Conservation (phyloP, 2,329 filamentous ascomycete species). For the Cadophora luteo-olivacea region DNA sequence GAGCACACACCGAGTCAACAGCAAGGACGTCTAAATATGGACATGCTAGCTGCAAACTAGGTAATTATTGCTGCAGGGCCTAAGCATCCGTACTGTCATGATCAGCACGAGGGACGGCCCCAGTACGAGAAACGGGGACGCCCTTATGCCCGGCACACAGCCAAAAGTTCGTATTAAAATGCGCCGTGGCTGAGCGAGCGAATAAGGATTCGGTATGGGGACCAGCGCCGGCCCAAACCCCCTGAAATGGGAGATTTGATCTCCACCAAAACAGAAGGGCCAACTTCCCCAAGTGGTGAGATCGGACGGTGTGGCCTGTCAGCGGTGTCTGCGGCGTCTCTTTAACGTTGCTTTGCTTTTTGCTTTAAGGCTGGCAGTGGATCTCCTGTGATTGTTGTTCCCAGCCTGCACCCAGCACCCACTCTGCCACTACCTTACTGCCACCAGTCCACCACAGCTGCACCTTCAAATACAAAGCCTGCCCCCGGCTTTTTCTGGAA, state of each 20-base stretch:
- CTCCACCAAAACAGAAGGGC: slow-evolving; percentile 3
- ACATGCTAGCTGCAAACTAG: background rate
- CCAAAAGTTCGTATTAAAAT: background rate
- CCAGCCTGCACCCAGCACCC: background rate
- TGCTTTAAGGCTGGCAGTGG: slow-evolving; percentile 8
- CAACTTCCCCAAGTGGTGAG: slow-evolving; percentile 9
- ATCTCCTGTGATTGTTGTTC: background rate
- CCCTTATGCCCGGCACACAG: background rate
- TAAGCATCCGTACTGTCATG: background rate
- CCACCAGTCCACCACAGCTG: background rate
- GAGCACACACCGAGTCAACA: background rate
- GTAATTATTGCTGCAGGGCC: background rate
- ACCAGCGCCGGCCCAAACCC: slow-evolving; percentile 5
- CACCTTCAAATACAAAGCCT: slow-evolving; percentile 13
- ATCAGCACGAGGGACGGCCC: slow-evolving; percentile 10
- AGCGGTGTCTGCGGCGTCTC: slow-evolving; percentile 1
- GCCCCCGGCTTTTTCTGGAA: background rate
- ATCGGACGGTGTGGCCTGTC: slow-evolving; percentile 14
- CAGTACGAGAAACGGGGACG: slow-evolving; percentile 12
- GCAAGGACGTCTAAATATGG: slow-evolving; percentile 13
- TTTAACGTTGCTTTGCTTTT: slow-evolving; percentile 8
- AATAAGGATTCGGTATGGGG: background rate
- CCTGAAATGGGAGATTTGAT: slow-evolving; percentile 17
- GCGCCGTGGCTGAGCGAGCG: background rate
- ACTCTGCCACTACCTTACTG: too few species aligned